Percentiles rank a stretch among this genome's conserved stretches.
These are phyloP conservation scores for Lenzites betulinus DNA, from an alignment of 768 basidiomycete genomes.

Conservation along the genomic window DNA sequence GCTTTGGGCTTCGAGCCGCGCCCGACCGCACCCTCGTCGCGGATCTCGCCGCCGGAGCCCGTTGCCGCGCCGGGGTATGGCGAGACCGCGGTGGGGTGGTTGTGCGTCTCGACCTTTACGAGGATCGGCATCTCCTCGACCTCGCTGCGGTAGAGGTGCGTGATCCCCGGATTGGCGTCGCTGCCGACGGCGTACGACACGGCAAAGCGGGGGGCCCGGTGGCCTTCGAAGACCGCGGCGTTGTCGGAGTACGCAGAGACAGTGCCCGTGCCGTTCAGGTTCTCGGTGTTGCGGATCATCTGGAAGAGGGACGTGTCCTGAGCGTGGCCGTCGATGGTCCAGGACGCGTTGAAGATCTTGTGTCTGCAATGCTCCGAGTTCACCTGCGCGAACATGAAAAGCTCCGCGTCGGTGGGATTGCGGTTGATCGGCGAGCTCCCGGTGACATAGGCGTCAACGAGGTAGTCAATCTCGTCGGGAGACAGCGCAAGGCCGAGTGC, in stretches of 20 bases:
- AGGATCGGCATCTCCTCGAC: constrained; percentile 84
- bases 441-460: constrained; percentile 85
- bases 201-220: constrained; percentile 72
- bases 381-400: constrained; percentile 99
- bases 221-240: constrained; percentile 90
- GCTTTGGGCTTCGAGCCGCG: constrained; percentile 96
- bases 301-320: constrained; percentile 81
- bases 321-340: constrained; percentile 78
- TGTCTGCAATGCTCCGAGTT: constrained; percentile 99
- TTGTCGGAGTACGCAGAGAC: constrained; percentile 98
- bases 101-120: constrained; percentile 98
- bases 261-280: constrained; percentile 70
- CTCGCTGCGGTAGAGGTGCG: constrained; percentile 52
- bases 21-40: constrained; percentile 96
- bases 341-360: constrained; percentile 98
- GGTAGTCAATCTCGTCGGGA: constrained; percentile 87
- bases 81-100: constrained; percentile 97
- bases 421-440: constrained; percentile 66
- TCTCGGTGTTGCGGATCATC: constrained; percentile 98
- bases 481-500: constrained; percentile 90
- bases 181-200: constrained; percentile 37
- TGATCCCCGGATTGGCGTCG: constrained; percentile 22
- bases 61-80: constrained; percentile 99
- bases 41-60: constrained; percentile 97
- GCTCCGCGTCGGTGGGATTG: constrained; percentile 94